Conservation (phyloP, 148 eudicot species). For the Vaccinium corymbosum region DNA sequence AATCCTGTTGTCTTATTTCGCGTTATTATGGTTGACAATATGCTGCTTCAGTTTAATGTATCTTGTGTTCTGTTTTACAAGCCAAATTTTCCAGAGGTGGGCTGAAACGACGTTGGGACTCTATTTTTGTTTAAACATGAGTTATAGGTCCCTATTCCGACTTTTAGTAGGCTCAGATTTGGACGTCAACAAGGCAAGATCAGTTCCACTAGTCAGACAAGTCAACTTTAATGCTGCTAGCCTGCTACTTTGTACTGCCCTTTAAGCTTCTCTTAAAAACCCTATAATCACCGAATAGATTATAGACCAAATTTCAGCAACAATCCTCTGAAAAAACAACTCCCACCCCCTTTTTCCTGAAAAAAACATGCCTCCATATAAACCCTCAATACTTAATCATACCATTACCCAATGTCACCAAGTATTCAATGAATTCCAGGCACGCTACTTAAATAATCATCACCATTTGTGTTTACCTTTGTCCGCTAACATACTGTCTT, state of each 20-base stretch:
- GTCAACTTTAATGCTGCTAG: not conserved
- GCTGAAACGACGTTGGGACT: not conserved
- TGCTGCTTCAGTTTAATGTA: not conserved
- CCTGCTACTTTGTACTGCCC: not conserved
- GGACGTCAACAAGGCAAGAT: not conserved
- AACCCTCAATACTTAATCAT: not conserved
- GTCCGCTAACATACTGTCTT: slow-evolving; percentile 54
- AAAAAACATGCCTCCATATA: not conserved
- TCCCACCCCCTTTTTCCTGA: not conserved
- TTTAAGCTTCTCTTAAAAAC: slow-evolving; percentile 6
- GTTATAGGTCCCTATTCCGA: not conserved
- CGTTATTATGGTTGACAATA: not conserved
- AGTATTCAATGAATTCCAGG: not conserved
- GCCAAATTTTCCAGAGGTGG: not conserved
- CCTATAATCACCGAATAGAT: not conserved
- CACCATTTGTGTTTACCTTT: slow-evolving; percentile 41
- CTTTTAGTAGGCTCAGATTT: not conserved
- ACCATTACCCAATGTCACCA: not conserved
- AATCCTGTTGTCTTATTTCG: not conserved
- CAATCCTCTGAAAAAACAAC: not conserved
- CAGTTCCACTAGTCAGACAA: not conserved
- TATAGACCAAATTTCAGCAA: not conserved
- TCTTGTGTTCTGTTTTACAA: not conserved
- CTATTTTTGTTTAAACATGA: not conserved
- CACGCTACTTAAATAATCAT: not conserved